Conservation (phyloP, 192 early-diverging fungal species). For the Cetraspora pellucida region DNA sequence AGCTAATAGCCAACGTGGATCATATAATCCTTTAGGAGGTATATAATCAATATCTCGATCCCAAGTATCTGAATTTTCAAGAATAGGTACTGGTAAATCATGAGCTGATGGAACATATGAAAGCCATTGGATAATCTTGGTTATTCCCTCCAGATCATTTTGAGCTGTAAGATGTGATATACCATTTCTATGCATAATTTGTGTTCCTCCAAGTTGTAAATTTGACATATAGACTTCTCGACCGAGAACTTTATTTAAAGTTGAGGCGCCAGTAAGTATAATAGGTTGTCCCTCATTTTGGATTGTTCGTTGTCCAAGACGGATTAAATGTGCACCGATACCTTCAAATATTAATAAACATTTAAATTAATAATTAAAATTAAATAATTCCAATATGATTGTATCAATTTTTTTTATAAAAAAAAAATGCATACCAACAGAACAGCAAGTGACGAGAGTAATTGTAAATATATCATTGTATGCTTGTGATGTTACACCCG, state of each 20-base stretch:
- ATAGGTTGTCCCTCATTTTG: slow-evolving; percentile 99
- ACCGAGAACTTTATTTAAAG: slow-evolving; percentile 97
- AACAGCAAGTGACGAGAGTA: slow-evolving; percentile 95
- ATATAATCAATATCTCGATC: slow-evolving; percentile 83
- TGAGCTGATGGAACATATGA: slow-evolving; percentile 81
- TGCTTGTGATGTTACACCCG: slow-evolving; percentile 90
- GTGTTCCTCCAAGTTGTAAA: slow-evolving; percentile 96
- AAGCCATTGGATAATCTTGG: slow-evolving; percentile 93
- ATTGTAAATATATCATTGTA: slow-evolving; percentile 98
- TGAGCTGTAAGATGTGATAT: slow-evolving; percentile 95
- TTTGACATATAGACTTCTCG: slow-evolving; percentile 98
- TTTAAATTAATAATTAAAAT: slow-evolving; percentile 6
- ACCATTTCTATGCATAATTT: slow-evolving; percentile 99
- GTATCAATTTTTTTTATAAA: neutral
- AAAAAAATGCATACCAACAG: slow-evolving; percentile 75
- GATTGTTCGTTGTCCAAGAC: slow-evolving; percentile 94
- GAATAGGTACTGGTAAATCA: slow-evolving; percentile 68
- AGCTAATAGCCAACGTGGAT: slow-evolving; percentile 88
- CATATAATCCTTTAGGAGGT: slow-evolving; percentile 83
- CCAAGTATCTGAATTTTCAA: slow-evolving; percentile 67
- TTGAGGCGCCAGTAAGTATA: slow-evolving; percentile 95
- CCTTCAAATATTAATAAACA: too few species aligned
- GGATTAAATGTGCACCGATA: slow-evolving; percentile 98
- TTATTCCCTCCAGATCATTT: slow-evolving; percentile 92
- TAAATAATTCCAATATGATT: neutral